Conservation (phyloP, 1,284 basidiomycete genomes). For the Athelia sp. region DNA sequence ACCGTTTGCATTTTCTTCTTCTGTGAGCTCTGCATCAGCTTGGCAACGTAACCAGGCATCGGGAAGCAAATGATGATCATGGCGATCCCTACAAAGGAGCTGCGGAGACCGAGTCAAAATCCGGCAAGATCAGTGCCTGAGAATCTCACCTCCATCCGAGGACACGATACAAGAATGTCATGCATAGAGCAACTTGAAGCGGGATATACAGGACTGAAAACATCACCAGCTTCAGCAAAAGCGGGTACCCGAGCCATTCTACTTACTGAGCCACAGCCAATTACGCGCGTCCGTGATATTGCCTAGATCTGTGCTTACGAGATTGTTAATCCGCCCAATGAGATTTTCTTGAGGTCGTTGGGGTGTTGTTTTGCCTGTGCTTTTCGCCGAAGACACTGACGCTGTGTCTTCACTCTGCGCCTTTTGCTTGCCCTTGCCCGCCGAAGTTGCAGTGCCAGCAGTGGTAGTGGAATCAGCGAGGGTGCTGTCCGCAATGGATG, state of each 20-base stretch:
- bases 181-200: conserved; percentile 35
- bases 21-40: conserved; percentile 16
- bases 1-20: conserved; percentile 21
- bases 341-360: conserved; percentile 28
- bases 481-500: conserved; percentile 2
- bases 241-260: not conserved
- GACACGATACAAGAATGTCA: conserved; percentile 39
- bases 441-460: conserved; percentile 9
- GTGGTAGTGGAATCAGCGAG: not conserved
- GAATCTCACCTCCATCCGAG: conserved; percentile 31
- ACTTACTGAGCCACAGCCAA: conserved; percentile 28
- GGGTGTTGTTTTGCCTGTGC: not conserved
- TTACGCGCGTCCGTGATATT: conserved; percentile 41
- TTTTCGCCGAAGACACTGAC: too few species aligned
- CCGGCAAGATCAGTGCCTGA: too few species aligned
- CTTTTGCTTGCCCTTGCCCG: conserved; percentile 21
- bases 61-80: conserved; percentile 33
- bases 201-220: conserved; percentile 33
- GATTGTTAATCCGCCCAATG: conserved; percentile 58
- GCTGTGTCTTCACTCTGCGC: conserved; percentile 8
- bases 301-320: conserved; percentile 42
- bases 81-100: conserved; percentile 43
- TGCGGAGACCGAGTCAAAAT: too few species aligned
- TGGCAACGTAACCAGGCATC: conserved; percentile 26
- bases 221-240: conserved; percentile 1